phyloP scores from a whole-genome alignment of 345 rosid species.

The Salix koriyanagi region DNA sequence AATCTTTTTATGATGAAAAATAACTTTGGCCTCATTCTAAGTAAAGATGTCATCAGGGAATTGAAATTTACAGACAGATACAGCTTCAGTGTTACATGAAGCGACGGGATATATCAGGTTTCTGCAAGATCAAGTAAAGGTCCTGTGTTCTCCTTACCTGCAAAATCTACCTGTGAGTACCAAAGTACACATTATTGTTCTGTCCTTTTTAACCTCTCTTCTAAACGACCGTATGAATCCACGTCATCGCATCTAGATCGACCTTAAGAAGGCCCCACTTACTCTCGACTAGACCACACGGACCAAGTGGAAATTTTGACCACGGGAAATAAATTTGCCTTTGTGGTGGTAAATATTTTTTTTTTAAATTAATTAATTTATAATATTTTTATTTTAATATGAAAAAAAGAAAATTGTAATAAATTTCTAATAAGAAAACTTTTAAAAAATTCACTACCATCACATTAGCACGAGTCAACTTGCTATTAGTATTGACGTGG shows the following conservation, averaged over 20 bases:
- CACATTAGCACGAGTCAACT: background rate
- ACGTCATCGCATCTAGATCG: background rate
- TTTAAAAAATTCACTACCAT: no score
- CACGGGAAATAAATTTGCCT: background rate
- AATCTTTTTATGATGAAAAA: background rate
- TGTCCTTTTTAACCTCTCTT: background rate
- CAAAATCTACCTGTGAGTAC: slow-evolving; percentile 41
- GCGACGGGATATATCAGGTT: slow-evolving; percentile 96
- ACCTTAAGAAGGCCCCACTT: background rate
- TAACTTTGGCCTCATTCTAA: background rate
- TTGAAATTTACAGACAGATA: slow-evolving; percentile 67
- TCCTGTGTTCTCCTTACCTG: slow-evolving; percentile 75
- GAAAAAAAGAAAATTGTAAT: no score
- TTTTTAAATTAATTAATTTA: no score
- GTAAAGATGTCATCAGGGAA: background rate
- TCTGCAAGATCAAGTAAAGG: slow-evolving; percentile 89
- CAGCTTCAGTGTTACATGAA: slow-evolving; percentile 89
- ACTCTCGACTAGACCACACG: background rate
- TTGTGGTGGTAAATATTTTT: background rate
- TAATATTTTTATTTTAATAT: no score
- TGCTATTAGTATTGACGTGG: background rate
- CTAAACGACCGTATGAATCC: background rate
- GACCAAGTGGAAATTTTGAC: background rate
- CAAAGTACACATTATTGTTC: background rate
- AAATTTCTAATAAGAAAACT: no score